These are phyloP conservation scores for Fragilaria radians DNA, from an alignment of 108 stramenopile species.

Conservation along the genomic window DNA sequence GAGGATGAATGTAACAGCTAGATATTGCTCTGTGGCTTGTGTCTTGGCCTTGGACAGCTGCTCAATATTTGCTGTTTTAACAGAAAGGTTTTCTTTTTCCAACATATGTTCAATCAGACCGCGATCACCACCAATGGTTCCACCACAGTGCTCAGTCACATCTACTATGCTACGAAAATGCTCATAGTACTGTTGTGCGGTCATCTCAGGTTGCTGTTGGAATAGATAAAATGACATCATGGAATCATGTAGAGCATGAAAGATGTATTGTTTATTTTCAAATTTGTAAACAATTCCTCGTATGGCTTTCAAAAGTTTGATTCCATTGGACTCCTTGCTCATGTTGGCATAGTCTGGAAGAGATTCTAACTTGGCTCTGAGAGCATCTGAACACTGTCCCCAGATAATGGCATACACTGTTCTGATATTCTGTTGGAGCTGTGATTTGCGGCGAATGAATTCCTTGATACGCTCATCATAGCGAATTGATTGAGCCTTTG, in stretches of 20 bases:
- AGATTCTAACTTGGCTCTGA: not conserved
- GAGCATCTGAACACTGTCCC: constrained; percentile 5
- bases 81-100: not conserved
- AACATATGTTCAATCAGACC: not conserved
- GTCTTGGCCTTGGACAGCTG: not conserved
- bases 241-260: constrained; percentile 10
- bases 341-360: not conserved
- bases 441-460: not conserved
- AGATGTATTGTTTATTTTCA: constrained; percentile 6
- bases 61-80: not conserved
- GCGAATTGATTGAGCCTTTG: too few species aligned
- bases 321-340: not conserved
- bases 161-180: constrained; percentile 13
- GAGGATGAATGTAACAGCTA: constrained; percentile 13
- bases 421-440: not conserved
- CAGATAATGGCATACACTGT: constrained; percentile 1
- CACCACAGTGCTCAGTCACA: not conserved
- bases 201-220: not conserved
- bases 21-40: constrained; percentile 5
- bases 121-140: not conserved
- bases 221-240: constrained; percentile 1
- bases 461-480: not conserved
- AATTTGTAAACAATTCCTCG: constrained; percentile 1
- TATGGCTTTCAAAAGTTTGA: constrained; percentile 1
- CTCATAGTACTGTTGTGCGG: constrained; percentile 3